phyloP scores from a whole-genome alignment of 306 rosid genomes.

The Vicia faba region DNA sequence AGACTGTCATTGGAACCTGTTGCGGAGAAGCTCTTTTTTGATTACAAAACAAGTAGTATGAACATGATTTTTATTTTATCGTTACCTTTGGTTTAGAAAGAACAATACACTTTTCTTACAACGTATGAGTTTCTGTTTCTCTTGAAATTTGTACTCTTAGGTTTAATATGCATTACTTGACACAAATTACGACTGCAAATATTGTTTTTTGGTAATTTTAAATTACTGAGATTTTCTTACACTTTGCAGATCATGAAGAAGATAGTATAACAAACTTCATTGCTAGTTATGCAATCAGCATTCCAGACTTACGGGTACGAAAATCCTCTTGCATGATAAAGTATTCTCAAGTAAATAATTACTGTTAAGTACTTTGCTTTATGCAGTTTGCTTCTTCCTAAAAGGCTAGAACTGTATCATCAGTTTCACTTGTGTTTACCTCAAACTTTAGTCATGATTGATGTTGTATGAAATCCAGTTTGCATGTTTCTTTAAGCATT shows the following conservation, averaged over 20 bases:
- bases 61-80: slow-evolving; percentile 34
- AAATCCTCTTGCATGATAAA: slow-evolving; percentile 54
- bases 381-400: slow-evolving; percentile 44
- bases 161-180: slow-evolving; percentile 30
- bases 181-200: background rate
- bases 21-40: slow-evolving; percentile 66
- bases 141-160: background rate
- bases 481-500: slow-evolving; percentile 34
- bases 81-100: slow-evolving; percentile 36
- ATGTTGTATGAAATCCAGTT: slow-evolving; percentile 24
- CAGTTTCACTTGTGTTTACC: slow-evolving; percentile 31
- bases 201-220: background rate
- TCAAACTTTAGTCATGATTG: slow-evolving; percentile 31
- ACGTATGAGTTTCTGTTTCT: slow-evolving; percentile 32
- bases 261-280: slow-evolving; percentile 62
- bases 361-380: slow-evolving; percentile 43
- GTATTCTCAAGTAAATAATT: slow-evolving; percentile 43
- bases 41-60: slow-evolving; percentile 62
- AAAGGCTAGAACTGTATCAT: slow-evolving; percentile 30
- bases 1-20: slow-evolving; percentile 58
- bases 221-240: slow-evolving; percentile 37
- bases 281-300: slow-evolving; percentile 60
- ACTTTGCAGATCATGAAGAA: slow-evolving; percentile 66
- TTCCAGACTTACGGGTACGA: slow-evolving; percentile 85
- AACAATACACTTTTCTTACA: slow-evolving; percentile 12